A percentile compares a stretch with the other conserved stretches of the same genome.
Conservation (phyloP, 129 eudicot species). For the Kitagawia praeruptora region DNA sequence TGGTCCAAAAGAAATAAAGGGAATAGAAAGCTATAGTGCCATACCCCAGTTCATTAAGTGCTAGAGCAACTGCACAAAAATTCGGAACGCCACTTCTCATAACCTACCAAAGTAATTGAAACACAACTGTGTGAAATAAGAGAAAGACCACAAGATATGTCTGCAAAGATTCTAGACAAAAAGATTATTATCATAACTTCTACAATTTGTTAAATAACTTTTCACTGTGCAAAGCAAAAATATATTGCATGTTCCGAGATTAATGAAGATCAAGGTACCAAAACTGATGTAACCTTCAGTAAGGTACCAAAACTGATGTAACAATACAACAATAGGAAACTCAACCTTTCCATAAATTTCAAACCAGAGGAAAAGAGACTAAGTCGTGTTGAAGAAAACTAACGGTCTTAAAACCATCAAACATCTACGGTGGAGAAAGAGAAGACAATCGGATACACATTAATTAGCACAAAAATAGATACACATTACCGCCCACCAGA, state of each 20-base stretch:
- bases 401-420: background rate
- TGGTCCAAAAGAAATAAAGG: background rate
- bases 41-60: conserved; percentile 87
- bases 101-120: conserved; percentile 44
- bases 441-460: background rate
- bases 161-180: background rate
- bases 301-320: background rate
- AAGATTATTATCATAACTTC: background rate
- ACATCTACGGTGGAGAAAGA: background rate
- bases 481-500: background rate
- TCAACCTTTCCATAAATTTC: background rate
- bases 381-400: background rate
- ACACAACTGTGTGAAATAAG: background rate
- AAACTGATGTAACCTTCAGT: background rate
- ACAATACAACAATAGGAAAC: background rate
- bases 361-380: background rate
- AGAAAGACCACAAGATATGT: background rate
- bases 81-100: conserved; percentile 92
- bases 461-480: background rate
- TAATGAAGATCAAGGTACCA: background rate
- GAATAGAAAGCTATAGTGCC: background rate
- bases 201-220: background rate
- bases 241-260: background rate
- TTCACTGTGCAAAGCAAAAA: background rate
- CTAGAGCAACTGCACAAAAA: conserved; percentile 97